Base-by-base conservation (phyloP, 2,329 filamentous ascomycete genomes). In the Colletotrichum tabaci region DNA sequence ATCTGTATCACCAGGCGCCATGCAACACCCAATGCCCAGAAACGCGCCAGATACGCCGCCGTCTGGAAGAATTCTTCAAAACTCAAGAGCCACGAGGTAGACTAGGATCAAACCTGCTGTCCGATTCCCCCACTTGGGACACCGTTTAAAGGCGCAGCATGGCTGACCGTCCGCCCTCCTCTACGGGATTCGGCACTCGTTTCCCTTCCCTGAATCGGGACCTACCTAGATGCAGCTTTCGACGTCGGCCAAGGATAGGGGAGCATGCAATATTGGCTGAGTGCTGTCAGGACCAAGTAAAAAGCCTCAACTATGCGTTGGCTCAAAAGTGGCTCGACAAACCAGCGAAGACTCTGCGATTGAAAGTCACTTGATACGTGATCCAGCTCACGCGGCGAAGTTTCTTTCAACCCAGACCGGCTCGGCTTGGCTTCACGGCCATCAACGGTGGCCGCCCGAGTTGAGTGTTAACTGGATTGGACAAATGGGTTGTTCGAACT, bases 1-100 rank as follows among this genome's bases (percentile, higher is more conserved):
- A 64, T 68, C 65, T 68, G 61, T 50, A 60, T 60, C 38, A 65
- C 47, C 46, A 16, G 50, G 42, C 57, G 61, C 35, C 26, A 65
- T 55, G 67, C 44, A 53, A 62, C 67, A 38, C 38, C 35, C 44
- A 21, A 61, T 42, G 50, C 50, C 63, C 50, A 15, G 40, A 61
- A 40, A 56, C 23, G 38, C 63, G 67, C 55, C 56, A 35, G 38
- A 70, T 13, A 56, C 56, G 62, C 53, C 56, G 62, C 53, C 15
- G 40, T 61, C 40, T 60, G 30, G 55, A 55, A 53, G 46, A 35
- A 50, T 47, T n/a, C 26, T 5, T 67, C 21, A 42, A 23, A 57
- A 57, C 62, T 38, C 49, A 56, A 47, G 35, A 56, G 57, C 67
- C 63, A 67, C 67, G 57, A 35, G 58, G 46, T 44, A 26, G 42